Evolutionary conservation across 192 early-diverging fungal genomes (phyloP).

Genomic region (Allomyces javanicus): DNA sequence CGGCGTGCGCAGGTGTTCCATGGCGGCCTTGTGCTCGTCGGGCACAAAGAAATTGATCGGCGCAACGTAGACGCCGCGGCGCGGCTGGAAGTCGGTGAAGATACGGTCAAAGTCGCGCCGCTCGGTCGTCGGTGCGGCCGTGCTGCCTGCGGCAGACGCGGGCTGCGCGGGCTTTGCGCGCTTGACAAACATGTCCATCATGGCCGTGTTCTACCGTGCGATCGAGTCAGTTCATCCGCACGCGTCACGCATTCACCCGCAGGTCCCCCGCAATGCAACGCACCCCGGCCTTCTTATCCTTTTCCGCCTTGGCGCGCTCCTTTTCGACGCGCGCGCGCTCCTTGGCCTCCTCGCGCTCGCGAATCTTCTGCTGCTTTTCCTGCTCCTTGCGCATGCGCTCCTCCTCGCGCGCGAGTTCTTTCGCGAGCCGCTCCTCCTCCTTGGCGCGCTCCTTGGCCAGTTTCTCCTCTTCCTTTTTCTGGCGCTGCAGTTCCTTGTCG

Average conservation of each 20-base stretch:
- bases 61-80: not conserved
- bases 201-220: not conserved
- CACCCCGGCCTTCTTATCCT: too few species aligned
- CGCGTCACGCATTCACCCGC: too few species aligned
- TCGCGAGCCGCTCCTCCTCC: not conserved
- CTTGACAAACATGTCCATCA: not conserved
- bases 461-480: not conserved
- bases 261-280: too few species aligned
- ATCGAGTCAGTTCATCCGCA: not conserved
- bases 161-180: not conserved
- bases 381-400: not conserved
- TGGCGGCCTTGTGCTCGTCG: not conserved
- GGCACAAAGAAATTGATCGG: not conserved
- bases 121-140: not conserved
- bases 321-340: not conserved
- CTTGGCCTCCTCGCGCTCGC: not conserved
- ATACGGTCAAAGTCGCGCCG: not conserved
- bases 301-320: not conserved
- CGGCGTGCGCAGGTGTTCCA: not conserved
- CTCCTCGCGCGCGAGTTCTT: not conserved
- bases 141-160: not conserved
- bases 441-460: not conserved
- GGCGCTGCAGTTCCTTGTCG: too few species aligned
- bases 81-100: not conserved
- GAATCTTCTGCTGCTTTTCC: not conserved